These are phyloP conservation scores for Penicillium soppii DNA, from an alignment of 495 filamentous ascomycete species.

Conservation along the genomic window DNA sequence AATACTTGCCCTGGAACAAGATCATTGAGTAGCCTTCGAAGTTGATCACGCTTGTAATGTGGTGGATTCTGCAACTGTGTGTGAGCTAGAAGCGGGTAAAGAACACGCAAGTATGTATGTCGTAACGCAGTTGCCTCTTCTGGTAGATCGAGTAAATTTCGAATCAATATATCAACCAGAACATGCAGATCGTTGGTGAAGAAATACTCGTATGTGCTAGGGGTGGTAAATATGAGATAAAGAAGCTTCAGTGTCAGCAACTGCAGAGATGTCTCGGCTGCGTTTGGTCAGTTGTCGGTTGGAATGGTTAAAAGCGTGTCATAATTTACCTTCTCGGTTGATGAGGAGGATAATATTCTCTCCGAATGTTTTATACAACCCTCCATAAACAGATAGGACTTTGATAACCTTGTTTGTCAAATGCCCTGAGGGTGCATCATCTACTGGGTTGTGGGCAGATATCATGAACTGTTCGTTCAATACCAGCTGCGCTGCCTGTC, in stretches of 20 bases:
- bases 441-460: constrained; percentile 52
- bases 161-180: constrained; percentile 91
- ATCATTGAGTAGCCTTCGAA: constrained; percentile 69
- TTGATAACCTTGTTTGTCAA: constrained; percentile 95
- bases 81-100: constrained; percentile 86
- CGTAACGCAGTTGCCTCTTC: constrained; percentile 75
- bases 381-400: constrained; percentile 73
- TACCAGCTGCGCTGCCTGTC: constrained; percentile 63
- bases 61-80: constrained; percentile 83
- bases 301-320: neutral
- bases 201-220: constrained; percentile 92
- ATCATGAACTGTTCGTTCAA: constrained; percentile 99
- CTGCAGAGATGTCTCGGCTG: constrained; percentile 82
- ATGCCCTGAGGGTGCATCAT: constrained; percentile 37
- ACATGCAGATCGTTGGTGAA: constrained; percentile 97
- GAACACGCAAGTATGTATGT: constrained; percentile 96
- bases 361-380: constrained; percentile 87
- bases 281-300: constrained; percentile 20
- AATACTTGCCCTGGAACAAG: constrained; percentile 50
- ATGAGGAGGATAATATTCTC: constrained; percentile 96
- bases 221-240: constrained; percentile 91
- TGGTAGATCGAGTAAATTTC: constrained; percentile 90
- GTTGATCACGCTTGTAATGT: constrained; percentile 88
- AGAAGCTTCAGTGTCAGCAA: constrained; percentile 92
- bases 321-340: constrained; percentile 76